Evolutionary conservation across 495 filamentous ascomycete species (phyloP).

Genomic region (Penicillium simplicissimum): DNA sequence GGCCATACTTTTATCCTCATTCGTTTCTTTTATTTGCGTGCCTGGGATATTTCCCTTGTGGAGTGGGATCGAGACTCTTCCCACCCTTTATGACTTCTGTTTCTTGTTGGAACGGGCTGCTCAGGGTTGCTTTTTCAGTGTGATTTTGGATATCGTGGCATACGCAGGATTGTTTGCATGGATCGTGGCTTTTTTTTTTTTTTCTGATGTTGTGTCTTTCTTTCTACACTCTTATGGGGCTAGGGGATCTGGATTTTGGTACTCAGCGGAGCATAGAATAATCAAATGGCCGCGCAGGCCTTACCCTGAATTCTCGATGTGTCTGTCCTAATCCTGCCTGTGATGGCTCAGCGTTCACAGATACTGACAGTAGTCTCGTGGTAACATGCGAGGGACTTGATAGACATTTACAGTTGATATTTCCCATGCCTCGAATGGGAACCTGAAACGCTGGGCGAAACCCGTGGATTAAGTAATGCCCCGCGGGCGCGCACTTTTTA

Average conservation of each 20-base stretch:
- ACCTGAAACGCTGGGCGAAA: not conserved
- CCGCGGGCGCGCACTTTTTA: constrained; percentile 24
- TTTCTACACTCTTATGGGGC: constrained; percentile 5
- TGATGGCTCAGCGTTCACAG: not conserved
- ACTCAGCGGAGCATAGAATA: constrained; percentile 31
- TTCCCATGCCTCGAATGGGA: not conserved
- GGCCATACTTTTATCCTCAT: not conserved
- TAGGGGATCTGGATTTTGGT: constrained; percentile 21
- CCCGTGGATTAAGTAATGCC: constrained; percentile 26
- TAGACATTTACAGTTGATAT: not conserved
- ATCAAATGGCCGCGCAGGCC: constrained; percentile 22
- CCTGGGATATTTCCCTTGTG: not conserved
- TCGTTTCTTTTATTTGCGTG: not conserved
- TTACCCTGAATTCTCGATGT: not conserved
- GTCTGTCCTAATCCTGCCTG: not conserved
- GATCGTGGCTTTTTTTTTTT: constrained; percentile 19
- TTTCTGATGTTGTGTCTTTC: not conserved
- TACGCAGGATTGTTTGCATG: constrained; percentile 20
- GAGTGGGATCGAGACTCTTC: not conserved
- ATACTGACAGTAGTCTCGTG: not conserved
- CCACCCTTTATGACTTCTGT: not conserved
- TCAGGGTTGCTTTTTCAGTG: constrained; percentile 12
- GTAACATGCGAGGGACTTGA: not conserved
- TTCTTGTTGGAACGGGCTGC: not conserved
- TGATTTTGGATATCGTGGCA: constrained; percentile 20